These are phyloP conservation scores for Cardamine chenopodiifolia DNA, from an alignment of 345 rosid species.

Conservation along the genomic window DNA sequence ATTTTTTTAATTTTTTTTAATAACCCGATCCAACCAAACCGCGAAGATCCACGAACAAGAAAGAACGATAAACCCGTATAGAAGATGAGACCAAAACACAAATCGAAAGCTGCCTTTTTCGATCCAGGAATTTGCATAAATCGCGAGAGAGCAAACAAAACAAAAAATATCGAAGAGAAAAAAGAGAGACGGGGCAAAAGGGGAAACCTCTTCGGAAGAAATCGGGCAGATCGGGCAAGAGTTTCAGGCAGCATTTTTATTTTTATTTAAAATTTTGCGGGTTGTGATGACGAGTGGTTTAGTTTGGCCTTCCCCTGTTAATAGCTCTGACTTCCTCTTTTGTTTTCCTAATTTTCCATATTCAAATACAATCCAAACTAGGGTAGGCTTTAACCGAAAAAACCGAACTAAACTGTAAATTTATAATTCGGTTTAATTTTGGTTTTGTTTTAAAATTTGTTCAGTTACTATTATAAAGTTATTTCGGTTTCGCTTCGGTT, in stretches of 20 bases:
- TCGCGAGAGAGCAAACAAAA: not conserved
- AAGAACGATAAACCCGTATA: slow-evolving; percentile 45
- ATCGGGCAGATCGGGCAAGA: slow-evolving; percentile 57
- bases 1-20: not conserved
- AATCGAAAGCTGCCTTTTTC: slow-evolving; percentile 33
- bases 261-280: no score
- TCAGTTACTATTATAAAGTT: no score
- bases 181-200: slow-evolving; percentile 45
- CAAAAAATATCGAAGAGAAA: slow-evolving; percentile 8
- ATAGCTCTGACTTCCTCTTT: slow-evolving; percentile 25
- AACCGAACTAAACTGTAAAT: no score
- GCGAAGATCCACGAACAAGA: slow-evolving; percentile 34
- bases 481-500: no score
- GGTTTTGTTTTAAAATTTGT: no score
- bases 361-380: not conserved
- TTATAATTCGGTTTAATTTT: no score
- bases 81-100: slow-evolving; percentile 15
- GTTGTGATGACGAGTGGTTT: not conserved
- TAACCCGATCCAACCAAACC: slow-evolving; percentile 23
- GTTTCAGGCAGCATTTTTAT: slow-evolving; percentile 40
- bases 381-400: no score
- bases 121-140: slow-evolving; percentile 33
- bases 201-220: slow-evolving; percentile 22
- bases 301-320: slow-evolving; percentile 17
- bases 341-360: not conserved